These are phyloP conservation scores for Polygonum aviculare DNA, from an alignment of 148 eudicot genomes.

Conservation along the genomic window DNA sequence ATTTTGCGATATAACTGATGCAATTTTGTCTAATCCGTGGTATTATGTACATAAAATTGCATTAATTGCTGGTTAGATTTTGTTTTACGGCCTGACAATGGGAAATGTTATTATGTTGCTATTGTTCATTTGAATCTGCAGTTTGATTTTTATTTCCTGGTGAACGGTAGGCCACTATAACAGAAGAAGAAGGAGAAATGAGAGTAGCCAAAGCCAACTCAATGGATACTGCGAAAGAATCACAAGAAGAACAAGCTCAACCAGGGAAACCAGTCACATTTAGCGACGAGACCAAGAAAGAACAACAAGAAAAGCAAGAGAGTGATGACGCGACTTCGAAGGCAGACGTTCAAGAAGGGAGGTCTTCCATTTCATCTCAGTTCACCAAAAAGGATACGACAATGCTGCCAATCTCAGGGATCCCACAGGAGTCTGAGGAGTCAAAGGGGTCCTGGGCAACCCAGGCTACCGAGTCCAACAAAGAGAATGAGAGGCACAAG, in stretches of 20 bases:
- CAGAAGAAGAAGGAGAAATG: neutral
- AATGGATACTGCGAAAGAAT: neutral
- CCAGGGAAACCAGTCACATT: slow-evolving; percentile 23
- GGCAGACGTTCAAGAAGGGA: neutral
- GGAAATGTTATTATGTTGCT: neutral
- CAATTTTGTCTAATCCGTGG: neutral
- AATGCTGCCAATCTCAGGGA: slow-evolving; percentile 37
- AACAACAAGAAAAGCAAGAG: slow-evolving; percentile 20
- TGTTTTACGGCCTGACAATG: neutral
- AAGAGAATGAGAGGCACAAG: slow-evolving; percentile 55
- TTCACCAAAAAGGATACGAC: slow-evolving; percentile 15
- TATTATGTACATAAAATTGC: neutral
- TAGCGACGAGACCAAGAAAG: slow-evolving; percentile 28
- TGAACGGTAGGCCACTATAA: neutral
- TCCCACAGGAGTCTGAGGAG: slow-evolving; percentile 68
- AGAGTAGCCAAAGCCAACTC: neutral
- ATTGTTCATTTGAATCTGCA: neutral
- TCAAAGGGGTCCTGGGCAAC: slow-evolving; percentile 68
- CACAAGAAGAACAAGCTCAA: slow-evolving; percentile 11
- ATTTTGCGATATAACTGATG: neutral
- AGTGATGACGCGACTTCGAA: slow-evolving; percentile 16
- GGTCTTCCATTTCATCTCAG: neutral
- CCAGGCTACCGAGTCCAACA: slow-evolving; percentile 57
- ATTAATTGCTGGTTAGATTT: neutral
- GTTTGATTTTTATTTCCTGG: neutral